These are phyloP conservation scores for Brassica cretica DNA, from an alignment of 345 rosid species.

Conservation along the genomic window DNA sequence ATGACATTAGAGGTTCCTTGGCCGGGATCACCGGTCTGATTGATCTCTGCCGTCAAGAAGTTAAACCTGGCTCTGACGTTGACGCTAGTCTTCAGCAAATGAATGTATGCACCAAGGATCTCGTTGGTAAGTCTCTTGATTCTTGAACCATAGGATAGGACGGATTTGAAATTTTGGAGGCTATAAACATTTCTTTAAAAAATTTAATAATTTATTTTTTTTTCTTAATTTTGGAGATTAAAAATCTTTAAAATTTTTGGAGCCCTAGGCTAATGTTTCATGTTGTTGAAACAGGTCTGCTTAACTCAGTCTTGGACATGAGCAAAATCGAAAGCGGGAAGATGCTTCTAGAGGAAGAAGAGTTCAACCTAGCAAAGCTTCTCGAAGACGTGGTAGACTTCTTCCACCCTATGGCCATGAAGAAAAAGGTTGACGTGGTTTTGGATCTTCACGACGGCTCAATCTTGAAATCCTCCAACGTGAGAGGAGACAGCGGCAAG, in stretches of 20 bases:
- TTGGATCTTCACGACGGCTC: slow-evolving; percentile 68
- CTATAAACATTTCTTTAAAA: too few relatives aligned
- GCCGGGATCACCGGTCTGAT: slow-evolving; percentile 66
- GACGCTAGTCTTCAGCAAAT: slow-evolving; percentile 50
- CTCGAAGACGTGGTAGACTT: slow-evolving; percentile 64
- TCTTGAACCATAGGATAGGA: neutral
- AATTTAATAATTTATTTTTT: too few relatives aligned
- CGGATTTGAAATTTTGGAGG: too few relatives aligned
- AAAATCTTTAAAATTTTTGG: too few relatives aligned
- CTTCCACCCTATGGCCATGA: slow-evolving; percentile 59
- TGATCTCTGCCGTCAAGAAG: slow-evolving; percentile 47
- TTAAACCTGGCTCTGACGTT: slow-evolving; percentile 47
- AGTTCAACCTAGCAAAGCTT: slow-evolving; percentile 58
- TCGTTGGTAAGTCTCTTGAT: slow-evolving; percentile 49
- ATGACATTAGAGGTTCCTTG: slow-evolving; percentile 69
- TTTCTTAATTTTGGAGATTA: too few relatives aligned
- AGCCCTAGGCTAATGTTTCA: neutral
- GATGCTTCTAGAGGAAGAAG: slow-evolving; percentile 72
- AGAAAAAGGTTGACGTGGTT: slow-evolving; percentile 67
- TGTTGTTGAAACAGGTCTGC: slow-evolving; percentile 46
- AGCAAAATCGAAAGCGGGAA: slow-evolving; percentile 88
- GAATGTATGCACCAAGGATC: slow-evolving; percentile 53
- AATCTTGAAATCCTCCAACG: slow-evolving; percentile 45
- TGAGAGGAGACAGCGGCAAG: slow-evolving; percentile 65
- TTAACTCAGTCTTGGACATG: slow-evolving; percentile 69